phyloP scores from a whole-genome alignment of 768 basidiomycete species.

The Hygrophorus pudorinus region DNA sequence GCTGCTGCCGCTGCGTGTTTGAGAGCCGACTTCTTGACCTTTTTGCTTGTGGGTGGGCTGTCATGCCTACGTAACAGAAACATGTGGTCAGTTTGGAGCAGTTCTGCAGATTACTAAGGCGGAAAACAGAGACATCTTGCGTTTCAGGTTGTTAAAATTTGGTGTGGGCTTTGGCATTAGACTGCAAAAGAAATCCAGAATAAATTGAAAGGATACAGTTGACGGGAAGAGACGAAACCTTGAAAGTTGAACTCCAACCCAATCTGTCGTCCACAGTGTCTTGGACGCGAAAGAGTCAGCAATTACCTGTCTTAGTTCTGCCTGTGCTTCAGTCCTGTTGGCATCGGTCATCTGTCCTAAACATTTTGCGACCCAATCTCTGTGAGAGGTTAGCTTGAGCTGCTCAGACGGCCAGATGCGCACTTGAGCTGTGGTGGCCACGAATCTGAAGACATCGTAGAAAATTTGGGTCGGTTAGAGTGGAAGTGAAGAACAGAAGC shows the following conservation, averaged over 20 bases:
- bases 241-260: conserved; percentile 79
- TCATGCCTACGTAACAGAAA: conserved; percentile 25
- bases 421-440: conserved; percentile 80
- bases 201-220: conserved; percentile 11
- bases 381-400: conserved; percentile 19
- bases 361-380: conserved; percentile 93
- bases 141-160: conserved; percentile 46
- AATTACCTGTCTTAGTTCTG: conserved; percentile 95
- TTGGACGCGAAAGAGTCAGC: conserved; percentile 82
- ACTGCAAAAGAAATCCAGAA: conserved; percentile 24
- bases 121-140: conserved; percentile 49
- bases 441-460: conserved; percentile 60
- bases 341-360: conserved; percentile 83
- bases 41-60: conserved; percentile 31
- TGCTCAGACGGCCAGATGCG: conserved; percentile 11
- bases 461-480: neutral
- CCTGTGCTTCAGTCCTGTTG: conserved; percentile 81
- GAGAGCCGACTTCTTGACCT: conserved; percentile 51
- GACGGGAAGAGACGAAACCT: conserved; percentile 37
- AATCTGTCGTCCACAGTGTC: conserved; percentile 89
- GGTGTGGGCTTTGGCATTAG: conserved; percentile 51
- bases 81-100: neutral
- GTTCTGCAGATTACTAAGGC: conserved; percentile 1
- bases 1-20: conserved; percentile 28
- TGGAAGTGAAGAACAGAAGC: neutral